Evolutionary conservation across 2,329 filamentous ascomycete genomes (phyloP).

Genomic region (Epichloe aotearoae): DNA sequence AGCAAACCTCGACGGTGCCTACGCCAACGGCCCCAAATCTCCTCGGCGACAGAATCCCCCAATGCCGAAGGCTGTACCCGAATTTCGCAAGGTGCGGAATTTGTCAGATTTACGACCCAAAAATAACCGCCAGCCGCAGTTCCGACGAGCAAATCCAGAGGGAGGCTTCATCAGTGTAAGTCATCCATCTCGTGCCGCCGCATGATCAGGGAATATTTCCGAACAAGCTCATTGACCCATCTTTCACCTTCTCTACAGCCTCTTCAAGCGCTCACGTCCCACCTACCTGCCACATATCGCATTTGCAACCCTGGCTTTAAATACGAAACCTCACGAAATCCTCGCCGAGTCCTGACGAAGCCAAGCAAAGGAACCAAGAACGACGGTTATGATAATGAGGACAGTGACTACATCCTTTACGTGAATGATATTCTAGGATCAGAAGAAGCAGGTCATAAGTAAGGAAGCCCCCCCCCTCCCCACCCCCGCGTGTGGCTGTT

Average conservation of each 20-base stretch:
- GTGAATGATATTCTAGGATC: slow-evolving; percentile 97
- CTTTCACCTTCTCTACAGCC: slow-evolving; percentile 42
- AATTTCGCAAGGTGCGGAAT: slow-evolving; percentile 68
- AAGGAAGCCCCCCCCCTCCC: slow-evolving; percentile 19
- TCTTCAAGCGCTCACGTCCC: slow-evolving; percentile 85
- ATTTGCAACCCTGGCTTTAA: slow-evolving; percentile 98
- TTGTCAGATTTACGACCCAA: slow-evolving; percentile 66
- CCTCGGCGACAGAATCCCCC: slow-evolving; percentile 40
- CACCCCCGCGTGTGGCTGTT: neutral
- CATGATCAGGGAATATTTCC: neutral
- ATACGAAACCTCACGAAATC: slow-evolving; percentile 95
- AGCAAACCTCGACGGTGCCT: slow-evolving; percentile 56
- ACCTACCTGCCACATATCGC: slow-evolving; percentile 88
- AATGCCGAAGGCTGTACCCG: slow-evolving; percentile 56
- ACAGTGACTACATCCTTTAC: slow-evolving; percentile 97
- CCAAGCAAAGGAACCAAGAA: slow-evolving; percentile 98
- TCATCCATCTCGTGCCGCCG: slow-evolving; percentile 2
- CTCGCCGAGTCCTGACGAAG: slow-evolving; percentile 88
- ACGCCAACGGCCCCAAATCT: slow-evolving; percentile 42
- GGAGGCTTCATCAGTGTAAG: slow-evolving; percentile 91
- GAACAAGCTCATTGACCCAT: neutral
- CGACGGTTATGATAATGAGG: slow-evolving; percentile 96
- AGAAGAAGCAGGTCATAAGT: slow-evolving; percentile 97
- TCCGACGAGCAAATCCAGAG: slow-evolving; percentile 87
- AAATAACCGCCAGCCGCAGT: slow-evolving; percentile 77